These are phyloP conservation scores for Hymenoscyphus fraxineus DNA, from an alignment of 2,329 filamentous ascomycete species.

Conservation along the genomic window DNA sequence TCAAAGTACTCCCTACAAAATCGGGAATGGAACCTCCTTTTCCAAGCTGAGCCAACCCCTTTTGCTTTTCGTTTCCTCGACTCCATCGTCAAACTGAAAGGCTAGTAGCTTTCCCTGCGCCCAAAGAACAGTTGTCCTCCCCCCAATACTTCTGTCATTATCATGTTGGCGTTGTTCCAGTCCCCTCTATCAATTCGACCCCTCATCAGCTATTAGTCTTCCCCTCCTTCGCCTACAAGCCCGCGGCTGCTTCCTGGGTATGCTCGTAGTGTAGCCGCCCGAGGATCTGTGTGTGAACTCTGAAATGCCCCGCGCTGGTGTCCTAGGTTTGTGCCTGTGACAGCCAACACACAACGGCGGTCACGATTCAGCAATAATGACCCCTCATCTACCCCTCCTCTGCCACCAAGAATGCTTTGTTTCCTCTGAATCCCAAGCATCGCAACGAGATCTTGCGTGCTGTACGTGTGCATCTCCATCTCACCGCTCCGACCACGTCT, in stretches of 20 bases:
- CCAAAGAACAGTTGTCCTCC: neutral
- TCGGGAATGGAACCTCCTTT: neutral
- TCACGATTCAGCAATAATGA: slow-evolving; percentile 3
- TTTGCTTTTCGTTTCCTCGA: neutral
- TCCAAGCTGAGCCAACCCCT: neutral
- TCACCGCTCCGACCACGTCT: slow-evolving; percentile 23
- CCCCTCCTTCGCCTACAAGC: slow-evolving; percentile 6
- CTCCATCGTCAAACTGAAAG: neutral
- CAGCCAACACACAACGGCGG: slow-evolving; percentile 7
- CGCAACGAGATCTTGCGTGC: slow-evolving; percentile 9
- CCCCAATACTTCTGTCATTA: neutral
- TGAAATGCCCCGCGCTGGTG: slow-evolving; percentile 2
- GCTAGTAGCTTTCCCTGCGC: neutral
- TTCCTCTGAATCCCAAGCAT: slow-evolving; percentile 1
- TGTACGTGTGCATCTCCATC: slow-evolving; percentile 9
- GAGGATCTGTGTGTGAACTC: slow-evolving; percentile 1
- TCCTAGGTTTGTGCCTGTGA: slow-evolving; percentile 4
- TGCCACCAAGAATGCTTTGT: neutral
- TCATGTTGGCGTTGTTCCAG: neutral
- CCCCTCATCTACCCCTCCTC: slow-evolving; percentile 5
- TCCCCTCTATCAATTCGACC: neutral
- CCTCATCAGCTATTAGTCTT: neutral
- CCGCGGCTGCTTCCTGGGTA: slow-evolving; percentile 9
- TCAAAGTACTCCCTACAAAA: neutral
- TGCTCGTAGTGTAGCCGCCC: neutral